A percentile compares a stretch with the other conserved stretches of the same genome.
phyloP scores from a whole-genome alignment of 345 rosid genomes.

The Heritiera fomes region DNA sequence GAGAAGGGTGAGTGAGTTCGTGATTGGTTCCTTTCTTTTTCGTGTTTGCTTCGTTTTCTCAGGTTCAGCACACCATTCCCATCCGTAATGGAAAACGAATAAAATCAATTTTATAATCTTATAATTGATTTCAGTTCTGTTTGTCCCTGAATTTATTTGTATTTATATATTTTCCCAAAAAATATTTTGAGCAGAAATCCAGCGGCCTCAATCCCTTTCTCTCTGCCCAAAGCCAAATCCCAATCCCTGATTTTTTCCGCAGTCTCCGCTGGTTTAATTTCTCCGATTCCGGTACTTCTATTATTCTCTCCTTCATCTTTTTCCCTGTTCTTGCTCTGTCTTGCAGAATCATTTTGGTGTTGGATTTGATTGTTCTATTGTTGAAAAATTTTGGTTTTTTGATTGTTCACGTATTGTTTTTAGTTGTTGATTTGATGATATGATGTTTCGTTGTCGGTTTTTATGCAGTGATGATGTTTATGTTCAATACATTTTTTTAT shows the following conservation, averaged over 20 bases:
- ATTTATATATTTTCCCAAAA: neutral
- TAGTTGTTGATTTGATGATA: neutral
- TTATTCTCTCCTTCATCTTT: neutral
- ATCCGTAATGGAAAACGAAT: too few species aligned
- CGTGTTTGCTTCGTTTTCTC: too few species aligned
- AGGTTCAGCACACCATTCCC: too few species aligned
- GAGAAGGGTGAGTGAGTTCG: too few species aligned
- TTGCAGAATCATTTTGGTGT: neutral
- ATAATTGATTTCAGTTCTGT: too few species aligned
- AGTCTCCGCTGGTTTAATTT: neutral
- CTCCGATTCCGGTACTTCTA: constrained; percentile 13
- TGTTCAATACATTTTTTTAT: neutral
- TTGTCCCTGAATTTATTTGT: neutral
- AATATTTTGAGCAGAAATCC: neutral
- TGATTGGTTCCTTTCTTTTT: too few species aligned
- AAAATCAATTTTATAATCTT: too few species aligned
- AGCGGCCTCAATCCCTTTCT: neutral
- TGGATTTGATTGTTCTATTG: neutral
- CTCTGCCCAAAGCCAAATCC: neutral
- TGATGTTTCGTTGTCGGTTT: neutral
- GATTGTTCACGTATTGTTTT: neutral
- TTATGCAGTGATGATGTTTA: neutral
- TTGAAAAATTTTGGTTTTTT: too few species aligned
- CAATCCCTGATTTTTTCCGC: constrained; percentile 12
- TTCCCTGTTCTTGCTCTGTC: neutral